Evolutionary conservation across 2,329 filamentous ascomycete species (phyloP).

Genomic region (Microcera coccophila): DNA sequence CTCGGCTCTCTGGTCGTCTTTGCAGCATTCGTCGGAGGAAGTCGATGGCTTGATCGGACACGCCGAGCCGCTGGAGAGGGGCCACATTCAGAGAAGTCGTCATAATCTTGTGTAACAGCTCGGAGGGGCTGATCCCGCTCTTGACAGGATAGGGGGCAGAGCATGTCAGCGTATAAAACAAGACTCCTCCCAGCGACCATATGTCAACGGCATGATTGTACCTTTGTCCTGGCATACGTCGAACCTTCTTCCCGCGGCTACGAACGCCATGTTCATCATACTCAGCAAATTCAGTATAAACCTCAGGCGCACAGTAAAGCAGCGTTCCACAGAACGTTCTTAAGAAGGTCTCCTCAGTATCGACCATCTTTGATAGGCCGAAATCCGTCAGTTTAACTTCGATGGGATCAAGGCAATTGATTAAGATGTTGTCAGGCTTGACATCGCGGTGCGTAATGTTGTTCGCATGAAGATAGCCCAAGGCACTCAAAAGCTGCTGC

Average conservation of each 20-base stretch:
- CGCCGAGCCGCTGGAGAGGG: conserved; percentile 54
- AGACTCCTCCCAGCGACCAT: conserved; percentile 90
- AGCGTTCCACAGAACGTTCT: conserved; percentile 96
- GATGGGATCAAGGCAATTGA: conserved; percentile 68
- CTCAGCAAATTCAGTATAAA: conserved; percentile 71
- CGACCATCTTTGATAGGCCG: conserved; percentile 89
- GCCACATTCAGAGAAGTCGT: conserved; percentile 63
- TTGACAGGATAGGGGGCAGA: conserved; percentile 77
- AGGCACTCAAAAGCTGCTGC: conserved; percentile 70
- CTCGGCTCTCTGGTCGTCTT: conserved; percentile 71
- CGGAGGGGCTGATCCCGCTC: conserved; percentile 69
- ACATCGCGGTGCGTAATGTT: conserved; percentile 98
- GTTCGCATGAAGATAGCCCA: conserved; percentile 80
- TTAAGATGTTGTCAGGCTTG: conserved; percentile 96
- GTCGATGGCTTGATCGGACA: conserved; percentile 67
- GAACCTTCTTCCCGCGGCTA: conserved; percentile 58
- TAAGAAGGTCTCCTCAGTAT: conserved; percentile 84
- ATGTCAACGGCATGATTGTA: conserved; percentile 93
- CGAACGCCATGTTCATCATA: conserved; percentile 68
- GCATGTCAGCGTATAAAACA: conserved; percentile 81
- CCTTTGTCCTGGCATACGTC: conserved; percentile 56
- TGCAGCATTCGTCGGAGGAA: conserved; percentile 78
- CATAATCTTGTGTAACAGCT: conserved; percentile 85
- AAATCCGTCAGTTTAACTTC: conserved; percentile 93
- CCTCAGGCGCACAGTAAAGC: conserved; percentile 93